Base-by-base conservation (phyloP, 768 basidiomycete species). In the Sporobolomyces phaffii region DNA sequence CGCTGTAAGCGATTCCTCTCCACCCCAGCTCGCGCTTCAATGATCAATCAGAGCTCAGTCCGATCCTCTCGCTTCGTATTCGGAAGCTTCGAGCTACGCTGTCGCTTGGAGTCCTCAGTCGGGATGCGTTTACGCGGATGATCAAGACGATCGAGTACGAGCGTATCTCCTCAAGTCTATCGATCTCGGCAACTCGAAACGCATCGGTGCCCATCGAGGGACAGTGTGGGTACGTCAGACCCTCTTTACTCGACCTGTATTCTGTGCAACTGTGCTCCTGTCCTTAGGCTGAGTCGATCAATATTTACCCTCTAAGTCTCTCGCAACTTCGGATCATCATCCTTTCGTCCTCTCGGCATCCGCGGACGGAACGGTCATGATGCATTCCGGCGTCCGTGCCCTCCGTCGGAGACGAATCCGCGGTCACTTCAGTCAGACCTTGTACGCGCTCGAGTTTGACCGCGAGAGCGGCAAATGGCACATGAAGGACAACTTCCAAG, bases 401-500 rank as follows among this genome's bases (percentile, higher is more conserved):
- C 33, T 66, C 20, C 57, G 69, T 40, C 60, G 63, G 45, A 41
- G 59, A 49, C 48, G 41, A 20, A 17, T 54, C 9, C 67, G 90
- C 87, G 87, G 88, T 0, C 87, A 90, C 68, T 81, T 85, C 20
- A 76, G 86, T 84, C 76, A 74, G 36, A 69, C 73, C 34, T 81
- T 94, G 22, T 96, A 85, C 73, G 88, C 89, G 74, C 81, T 98
- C 58, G 94, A 98, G 77, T 91, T 89, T 73, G 91, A 85, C 72
- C 85, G 87, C 44, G 83, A 81, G 10, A 84, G 83, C 0, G 84
- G 84, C 26, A 84, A 89, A 65, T 91, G 84, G 75, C 82, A 93
- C 28, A 90, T 97, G 86, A 78, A 92, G n/a, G 94, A 98, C 64
- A 83, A 84, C 28, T 86, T 94, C 72, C 77, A 87, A 10, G 90